These are phyloP conservation scores for Phytophthora fragariae DNA, from an alignment of 352 stramenopile species.

Conservation along the genomic window DNA sequence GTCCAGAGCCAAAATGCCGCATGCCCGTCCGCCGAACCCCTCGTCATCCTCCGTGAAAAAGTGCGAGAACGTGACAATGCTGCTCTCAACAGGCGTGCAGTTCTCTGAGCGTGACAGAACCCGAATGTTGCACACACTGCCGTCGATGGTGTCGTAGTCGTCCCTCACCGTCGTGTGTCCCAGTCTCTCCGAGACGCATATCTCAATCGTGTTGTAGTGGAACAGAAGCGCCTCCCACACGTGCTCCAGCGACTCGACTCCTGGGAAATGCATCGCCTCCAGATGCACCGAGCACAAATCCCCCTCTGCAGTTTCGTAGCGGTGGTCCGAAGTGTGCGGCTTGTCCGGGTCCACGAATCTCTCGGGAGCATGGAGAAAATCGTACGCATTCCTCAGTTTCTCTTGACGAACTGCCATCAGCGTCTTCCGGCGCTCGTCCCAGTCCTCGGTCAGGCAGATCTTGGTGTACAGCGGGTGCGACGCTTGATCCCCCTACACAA, in stretches of 20 bases:
- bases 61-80: constrained; percentile 21
- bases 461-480: constrained; percentile 25
- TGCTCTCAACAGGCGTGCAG: constrained; percentile 15
- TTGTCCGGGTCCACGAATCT: constrained; percentile 28
- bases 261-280: constrained; percentile 36
- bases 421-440: constrained; percentile 32
- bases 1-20: constrained; percentile 24
- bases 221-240: constrained; percentile 43
- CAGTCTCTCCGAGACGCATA: constrained; percentile 39
- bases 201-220: constrained; percentile 44
- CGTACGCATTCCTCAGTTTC: constrained; percentile 25
- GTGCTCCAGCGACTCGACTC: constrained; percentile 28
- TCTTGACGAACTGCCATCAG: constrained; percentile 31
- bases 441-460: constrained; percentile 28
- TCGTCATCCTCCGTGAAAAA: constrained; percentile 14
- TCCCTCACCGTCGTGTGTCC: constrained; percentile 41
- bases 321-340: constrained; percentile 19
- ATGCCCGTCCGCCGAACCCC: constrained; percentile 5
- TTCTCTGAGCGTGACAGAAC: constrained; percentile 9
- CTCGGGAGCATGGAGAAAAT: constrained; percentile 29
- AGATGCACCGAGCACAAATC: constrained; percentile 32
- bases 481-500: constrained; percentile 17
- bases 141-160: constrained; percentile 34
- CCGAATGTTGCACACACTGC: constrained; percentile 19
- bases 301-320: constrained; percentile 20